A percentile compares a stretch with the other conserved stretches of the same genome.
These are phyloP conservation scores for Leishmania braziliensis DNA, from an alignment of 208 protist genomes.

Conservation along the genomic window DNA sequence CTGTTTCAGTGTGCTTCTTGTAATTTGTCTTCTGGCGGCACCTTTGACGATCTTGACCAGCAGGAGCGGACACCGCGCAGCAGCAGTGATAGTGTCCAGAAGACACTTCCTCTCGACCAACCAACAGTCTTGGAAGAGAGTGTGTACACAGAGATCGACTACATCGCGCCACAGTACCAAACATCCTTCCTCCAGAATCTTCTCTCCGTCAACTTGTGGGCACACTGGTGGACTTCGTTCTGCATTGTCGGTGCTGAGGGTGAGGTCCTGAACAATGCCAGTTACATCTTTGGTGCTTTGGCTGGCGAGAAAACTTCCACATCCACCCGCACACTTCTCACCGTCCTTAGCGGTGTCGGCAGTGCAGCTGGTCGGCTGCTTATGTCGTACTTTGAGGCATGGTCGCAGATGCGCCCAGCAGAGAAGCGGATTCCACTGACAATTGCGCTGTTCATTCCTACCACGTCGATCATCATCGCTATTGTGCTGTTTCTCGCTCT, in stretches of 20 bases:
- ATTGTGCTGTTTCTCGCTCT: slow-evolving; percentile 41
- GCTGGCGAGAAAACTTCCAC: slow-evolving; percentile 34
- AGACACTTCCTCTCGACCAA: background rate
- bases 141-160: slow-evolving; percentile 42
- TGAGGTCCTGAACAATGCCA: slow-evolving; percentile 49
- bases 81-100: slow-evolving; percentile 6
- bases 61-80: background rate
- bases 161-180: slow-evolving; percentile 58
- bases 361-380: slow-evolving; percentile 42
- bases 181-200: slow-evolving; percentile 38
- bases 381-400: slow-evolving; percentile 50
- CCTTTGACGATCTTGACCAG: background rate
- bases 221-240: slow-evolving; percentile 26
- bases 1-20: background rate
- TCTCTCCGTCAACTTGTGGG: slow-evolving; percentile 38
- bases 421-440: slow-evolving; percentile 63
- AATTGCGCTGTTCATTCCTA: slow-evolving; percentile 38
- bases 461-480: slow-evolving; percentile 38
- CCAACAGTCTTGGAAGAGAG: background rate
- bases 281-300: slow-evolving; percentile 45
- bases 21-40: background rate
- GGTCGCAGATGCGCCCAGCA: slow-evolving; percentile 39
- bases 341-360: slow-evolving; percentile 45
- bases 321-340: slow-evolving; percentile 39
- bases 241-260: slow-evolving; percentile 34